phyloP scores from a whole-genome alignment of 257 asterid species.

The Solanum lycopersicoides region DNA sequence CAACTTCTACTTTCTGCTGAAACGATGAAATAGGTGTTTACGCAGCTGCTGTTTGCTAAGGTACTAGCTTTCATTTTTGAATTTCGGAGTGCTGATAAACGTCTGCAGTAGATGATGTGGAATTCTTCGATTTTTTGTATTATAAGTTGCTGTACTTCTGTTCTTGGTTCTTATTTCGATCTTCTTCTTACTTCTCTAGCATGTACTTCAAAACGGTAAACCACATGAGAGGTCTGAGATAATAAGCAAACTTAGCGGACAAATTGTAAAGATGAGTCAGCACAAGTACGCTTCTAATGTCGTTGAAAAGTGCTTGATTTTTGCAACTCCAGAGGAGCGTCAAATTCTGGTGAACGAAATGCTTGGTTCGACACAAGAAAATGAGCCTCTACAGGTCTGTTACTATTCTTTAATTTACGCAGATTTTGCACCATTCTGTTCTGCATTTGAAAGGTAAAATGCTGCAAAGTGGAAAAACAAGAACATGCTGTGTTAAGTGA shows the following conservation, averaged over 20 bases:
- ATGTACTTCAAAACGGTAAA: slow-evolving; percentile 72
- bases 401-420: background rate
- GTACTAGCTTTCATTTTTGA: background rate
- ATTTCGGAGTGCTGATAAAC: background rate
- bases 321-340: slow-evolving; percentile 63
- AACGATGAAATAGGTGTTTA: background rate
- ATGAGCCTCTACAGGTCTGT: slow-evolving; percentile 78
- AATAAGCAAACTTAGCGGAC: slow-evolving; percentile 68
- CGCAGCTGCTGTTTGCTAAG: background rate
- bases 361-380: slow-evolving; percentile 84
- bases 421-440: background rate
- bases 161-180: background rate
- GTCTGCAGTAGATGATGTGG: background rate
- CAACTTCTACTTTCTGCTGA: background rate
- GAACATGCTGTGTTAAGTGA: background rate
- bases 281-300: slow-evolving; percentile 92
- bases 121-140: background rate
- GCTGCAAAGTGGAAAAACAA: background rate
- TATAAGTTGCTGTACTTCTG: background rate
- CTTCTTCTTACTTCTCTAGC: slow-evolving; percentile 30
- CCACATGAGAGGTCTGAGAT: slow-evolving; percentile 64
- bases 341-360: slow-evolving; percentile 65
- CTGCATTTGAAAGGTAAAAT: background rate
- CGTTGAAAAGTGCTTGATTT: slow-evolving; percentile 78
- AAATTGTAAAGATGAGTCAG: slow-evolving; percentile 84